Conservation (phyloP, 129 eudicot species). For the Silybum marianum region DNA sequence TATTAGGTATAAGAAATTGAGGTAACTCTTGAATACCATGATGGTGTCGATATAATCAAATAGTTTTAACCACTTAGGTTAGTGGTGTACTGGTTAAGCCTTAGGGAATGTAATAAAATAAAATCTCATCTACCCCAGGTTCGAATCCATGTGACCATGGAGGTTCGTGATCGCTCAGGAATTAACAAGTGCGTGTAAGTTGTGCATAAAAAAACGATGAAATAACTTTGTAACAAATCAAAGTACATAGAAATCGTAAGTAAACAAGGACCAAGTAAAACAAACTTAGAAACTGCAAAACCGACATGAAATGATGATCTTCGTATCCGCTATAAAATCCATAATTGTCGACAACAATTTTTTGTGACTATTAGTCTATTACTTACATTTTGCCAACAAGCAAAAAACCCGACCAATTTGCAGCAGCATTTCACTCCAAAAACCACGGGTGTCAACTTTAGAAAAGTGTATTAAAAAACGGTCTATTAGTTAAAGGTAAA, state of each 20-base stretch:
- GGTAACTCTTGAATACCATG: no score
- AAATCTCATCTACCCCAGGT: no score
- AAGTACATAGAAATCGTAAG: background rate
- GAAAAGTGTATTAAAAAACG: background rate
- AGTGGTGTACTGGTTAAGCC: no score
- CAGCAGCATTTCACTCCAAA: background rate
- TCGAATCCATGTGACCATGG: no score
- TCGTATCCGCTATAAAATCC: background rate
- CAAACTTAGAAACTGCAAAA: background rate
- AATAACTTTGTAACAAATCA: no score
- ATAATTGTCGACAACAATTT: background rate
- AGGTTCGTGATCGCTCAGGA: no score
- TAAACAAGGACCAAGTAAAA: background rate
- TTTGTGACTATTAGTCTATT: background rate
- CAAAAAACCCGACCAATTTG: background rate
- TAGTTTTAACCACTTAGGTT: no score
- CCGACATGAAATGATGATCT: background rate
- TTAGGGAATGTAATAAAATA: no score
- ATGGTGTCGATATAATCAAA: no score
- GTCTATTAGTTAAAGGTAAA: background rate
- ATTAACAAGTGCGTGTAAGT: no score
- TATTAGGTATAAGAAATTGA: no score
- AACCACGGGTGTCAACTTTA: background rate
- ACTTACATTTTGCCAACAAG: background rate
- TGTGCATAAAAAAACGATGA: no score